Evolutionary conservation across 257 asterid species (phyloP).

Genomic region (Solanum raphanifolium): DNA sequence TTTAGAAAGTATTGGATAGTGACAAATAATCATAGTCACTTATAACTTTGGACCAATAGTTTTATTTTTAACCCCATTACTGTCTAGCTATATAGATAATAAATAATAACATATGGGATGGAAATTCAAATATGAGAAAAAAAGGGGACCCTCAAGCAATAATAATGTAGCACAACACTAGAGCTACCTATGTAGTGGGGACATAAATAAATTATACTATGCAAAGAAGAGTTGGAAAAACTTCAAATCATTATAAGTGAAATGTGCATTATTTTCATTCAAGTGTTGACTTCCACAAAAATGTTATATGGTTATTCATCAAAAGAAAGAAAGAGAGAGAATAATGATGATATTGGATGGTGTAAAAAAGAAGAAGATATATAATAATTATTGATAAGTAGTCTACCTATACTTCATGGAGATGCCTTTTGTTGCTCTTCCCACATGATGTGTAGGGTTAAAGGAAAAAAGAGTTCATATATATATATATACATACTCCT

Average conservation of each 20-base stretch:
- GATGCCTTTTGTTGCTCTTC: slow-evolving; percentile 10
- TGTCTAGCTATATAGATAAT: background rate
- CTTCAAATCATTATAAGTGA: slow-evolving; percentile 4
- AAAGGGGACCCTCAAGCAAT: background rate
- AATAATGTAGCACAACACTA: background rate
- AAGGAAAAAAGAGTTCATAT: background rate
- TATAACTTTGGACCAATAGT: background rate
- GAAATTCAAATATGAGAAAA: background rate
- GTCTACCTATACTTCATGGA: slow-evolving; percentile 1
- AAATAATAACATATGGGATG: background rate
- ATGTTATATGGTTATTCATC: background rate
- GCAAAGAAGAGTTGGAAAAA: background rate
- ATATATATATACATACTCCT: background rate
- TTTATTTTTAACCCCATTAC: background rate
- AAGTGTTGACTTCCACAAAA: slow-evolving; percentile 7
- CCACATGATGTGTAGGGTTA: slow-evolving; percentile 11
- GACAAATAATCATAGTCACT: background rate
- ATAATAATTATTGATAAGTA: slow-evolving; percentile 5
- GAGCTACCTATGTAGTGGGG: slow-evolving; percentile 1
- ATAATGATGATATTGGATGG: slow-evolving; percentile 5
- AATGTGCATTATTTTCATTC: slow-evolving; percentile 4
- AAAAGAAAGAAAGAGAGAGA: background rate
- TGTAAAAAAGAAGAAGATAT: background rate
- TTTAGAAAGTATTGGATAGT: background rate
- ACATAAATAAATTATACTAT: background rate